Conservation (phyloP, 805 yeast species). For the Monosporozyma siamensis region DNA sequence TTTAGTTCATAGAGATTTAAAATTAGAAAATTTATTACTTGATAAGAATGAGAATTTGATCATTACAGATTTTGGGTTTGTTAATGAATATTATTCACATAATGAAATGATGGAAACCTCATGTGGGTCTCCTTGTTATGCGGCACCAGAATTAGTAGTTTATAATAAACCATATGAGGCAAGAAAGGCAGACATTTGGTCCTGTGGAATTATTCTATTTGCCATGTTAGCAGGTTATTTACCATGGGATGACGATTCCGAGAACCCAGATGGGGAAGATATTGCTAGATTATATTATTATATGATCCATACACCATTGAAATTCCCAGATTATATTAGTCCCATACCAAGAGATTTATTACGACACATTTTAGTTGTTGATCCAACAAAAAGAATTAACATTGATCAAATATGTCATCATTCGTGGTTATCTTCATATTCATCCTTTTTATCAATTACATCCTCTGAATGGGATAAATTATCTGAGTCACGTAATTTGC, state of each 20-base stretch:
- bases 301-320: constrained; percentile 81
- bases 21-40: constrained; percentile 76
- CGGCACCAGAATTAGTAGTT: constrained; percentile 93
- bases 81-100: constrained; percentile 55
- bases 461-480: constrained; percentile 84
- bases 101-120: constrained; percentile 85
- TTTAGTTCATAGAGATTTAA: constrained; percentile 80
- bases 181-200: constrained; percentile 93
- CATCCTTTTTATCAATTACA: constrained; percentile 74
- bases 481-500: constrained; percentile 10
- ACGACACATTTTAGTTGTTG: constrained; percentile 71
- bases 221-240: constrained; percentile 97
- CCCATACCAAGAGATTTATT: constrained; percentile 88
- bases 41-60: constrained; percentile 82
- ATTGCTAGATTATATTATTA: constrained; percentile 84
- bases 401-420: constrained; percentile 68
- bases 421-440: constrained; percentile 79
- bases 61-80: constrained; percentile 91
- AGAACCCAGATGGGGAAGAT: constrained; percentile 91
- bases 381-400: constrained; percentile 67
- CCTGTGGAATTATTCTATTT: constrained; percentile 87
- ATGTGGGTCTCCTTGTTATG: constrained; percentile 97
- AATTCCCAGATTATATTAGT: constrained; percentile 89
- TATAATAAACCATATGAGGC: constrained; percentile 90
- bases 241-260: constrained; percentile 96